A percentile compares a stretch with the other conserved stretches of the same genome.
Conservation (phyloP, 441 rosid species). For the Pelargonium australe region DNA sequence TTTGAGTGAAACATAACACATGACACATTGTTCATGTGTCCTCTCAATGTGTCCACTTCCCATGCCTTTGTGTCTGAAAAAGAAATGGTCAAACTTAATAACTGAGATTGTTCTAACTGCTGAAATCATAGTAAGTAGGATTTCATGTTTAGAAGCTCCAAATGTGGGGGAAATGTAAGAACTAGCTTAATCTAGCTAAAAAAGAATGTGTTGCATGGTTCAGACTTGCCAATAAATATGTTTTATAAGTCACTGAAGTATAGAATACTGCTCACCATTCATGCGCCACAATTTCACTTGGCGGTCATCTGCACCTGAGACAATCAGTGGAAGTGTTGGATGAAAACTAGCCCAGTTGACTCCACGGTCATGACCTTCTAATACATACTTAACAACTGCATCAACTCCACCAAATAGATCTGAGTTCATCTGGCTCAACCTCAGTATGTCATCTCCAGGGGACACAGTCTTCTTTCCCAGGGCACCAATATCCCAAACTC, state of each 20-base stretch:
- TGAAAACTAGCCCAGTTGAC: slow-evolving; percentile 96
- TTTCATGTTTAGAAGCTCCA: background rate
- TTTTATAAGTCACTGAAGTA: too few species aligned
- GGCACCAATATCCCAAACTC: slow-evolving; percentile 73
- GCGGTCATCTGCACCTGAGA: slow-evolving; percentile 89
- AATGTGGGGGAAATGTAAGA: background rate
- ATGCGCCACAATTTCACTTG: slow-evolving; percentile 87
- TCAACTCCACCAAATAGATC: slow-evolving; percentile 89
- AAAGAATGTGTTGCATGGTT: too few species aligned
- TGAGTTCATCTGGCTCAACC: slow-evolving; percentile 74
- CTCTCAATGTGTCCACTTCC: slow-evolving; percentile 89
- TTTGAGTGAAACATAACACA: slow-evolving; percentile 83
- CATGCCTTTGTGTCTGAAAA: slow-evolving; percentile 80
- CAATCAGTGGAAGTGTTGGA: slow-evolving; percentile 77
- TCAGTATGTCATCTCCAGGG: slow-evolving; percentile 81
- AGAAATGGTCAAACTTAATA: too few species aligned
- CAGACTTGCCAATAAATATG: too few species aligned
- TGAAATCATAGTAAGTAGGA: too few species aligned
- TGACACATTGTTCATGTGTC: slow-evolving; percentile 84
- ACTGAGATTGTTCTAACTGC: too few species aligned
- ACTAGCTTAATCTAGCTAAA: too few species aligned
- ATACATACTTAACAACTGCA: slow-evolving; percentile 81
- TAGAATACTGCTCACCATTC: slow-evolving; percentile 26
- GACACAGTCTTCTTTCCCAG: slow-evolving; percentile 76
- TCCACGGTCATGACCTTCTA: slow-evolving; percentile 93